phyloP scores from a whole-genome alignment of 163 green algal genomes.

The Coccomyxa subellipsoidea region DNA sequence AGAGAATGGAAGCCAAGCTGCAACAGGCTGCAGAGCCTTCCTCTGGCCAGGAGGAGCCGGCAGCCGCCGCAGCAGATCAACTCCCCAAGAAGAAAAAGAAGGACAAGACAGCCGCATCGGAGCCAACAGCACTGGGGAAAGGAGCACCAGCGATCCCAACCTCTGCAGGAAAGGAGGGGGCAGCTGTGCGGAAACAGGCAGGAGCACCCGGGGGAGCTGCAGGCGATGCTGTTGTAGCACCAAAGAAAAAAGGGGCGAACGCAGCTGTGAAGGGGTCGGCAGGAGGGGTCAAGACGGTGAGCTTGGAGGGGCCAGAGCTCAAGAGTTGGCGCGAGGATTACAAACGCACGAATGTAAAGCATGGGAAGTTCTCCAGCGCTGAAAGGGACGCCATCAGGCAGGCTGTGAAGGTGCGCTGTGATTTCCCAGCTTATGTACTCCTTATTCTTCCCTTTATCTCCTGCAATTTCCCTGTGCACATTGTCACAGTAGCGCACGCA shows the following conservation, averaged over 20 bases:
- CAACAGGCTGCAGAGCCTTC: neutral
- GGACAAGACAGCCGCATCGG: neutral
- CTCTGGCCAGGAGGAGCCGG: neutral
- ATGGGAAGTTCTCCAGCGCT: slow-evolving; percentile 39
- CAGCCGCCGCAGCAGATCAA: neutral
- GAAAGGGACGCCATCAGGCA: slow-evolving; percentile 56
- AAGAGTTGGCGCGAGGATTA: slow-evolving; percentile 15
- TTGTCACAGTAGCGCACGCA: too few relatives aligned
- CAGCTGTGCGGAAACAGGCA: slow-evolving; percentile 1
- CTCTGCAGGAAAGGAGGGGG: neutral
- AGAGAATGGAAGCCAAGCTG: neutral
- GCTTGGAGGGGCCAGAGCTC: too few relatives aligned
- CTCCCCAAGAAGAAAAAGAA: neutral
- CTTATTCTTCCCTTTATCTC: neutral
- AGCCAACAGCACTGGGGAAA: neutral
- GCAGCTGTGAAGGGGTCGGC: too few relatives aligned
- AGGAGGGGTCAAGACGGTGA: too few relatives aligned
- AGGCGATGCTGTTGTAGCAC: too few relatives aligned
- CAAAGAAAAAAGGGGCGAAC: too few relatives aligned
- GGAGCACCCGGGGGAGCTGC: too few relatives aligned
- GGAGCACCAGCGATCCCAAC: neutral
- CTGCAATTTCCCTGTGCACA: neutral
- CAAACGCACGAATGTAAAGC: slow-evolving; percentile 24
- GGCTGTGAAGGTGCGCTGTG: slow-evolving; percentile 35
- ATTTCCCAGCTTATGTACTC: neutral